A percentile compares a stretch with the other conserved stretches of the same genome.
Evolutionary conservation across 1,284 basidiomycete species (phyloP).

Genomic region (Jaminaea rosea): DNA sequence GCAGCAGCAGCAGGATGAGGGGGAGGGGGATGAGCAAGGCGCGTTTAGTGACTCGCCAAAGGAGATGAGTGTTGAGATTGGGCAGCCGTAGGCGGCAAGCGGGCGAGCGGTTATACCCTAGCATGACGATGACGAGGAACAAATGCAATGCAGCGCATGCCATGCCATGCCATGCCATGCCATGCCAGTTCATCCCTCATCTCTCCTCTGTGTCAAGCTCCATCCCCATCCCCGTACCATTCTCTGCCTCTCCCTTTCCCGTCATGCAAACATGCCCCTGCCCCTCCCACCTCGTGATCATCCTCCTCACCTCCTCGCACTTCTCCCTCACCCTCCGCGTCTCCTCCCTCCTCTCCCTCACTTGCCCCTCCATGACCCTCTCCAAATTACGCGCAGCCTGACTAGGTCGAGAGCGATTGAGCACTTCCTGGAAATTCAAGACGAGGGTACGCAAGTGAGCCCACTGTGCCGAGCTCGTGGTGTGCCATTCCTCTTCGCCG

Average conservation of each 20-base stretch:
- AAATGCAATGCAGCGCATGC: too few relatives aligned
- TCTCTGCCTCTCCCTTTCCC: neutral
- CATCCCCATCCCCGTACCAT: neutral
- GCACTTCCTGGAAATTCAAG: neutral
- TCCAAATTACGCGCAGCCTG: neutral
- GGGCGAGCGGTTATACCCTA: too few relatives aligned
- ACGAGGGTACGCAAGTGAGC: neutral
- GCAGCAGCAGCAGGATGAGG: too few relatives aligned
- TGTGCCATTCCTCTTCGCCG: neutral
- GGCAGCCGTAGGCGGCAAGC: too few relatives aligned
- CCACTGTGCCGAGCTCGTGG: neutral
- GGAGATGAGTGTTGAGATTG: too few relatives aligned
- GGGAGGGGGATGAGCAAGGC: too few relatives aligned
- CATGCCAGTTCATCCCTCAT: neutral
- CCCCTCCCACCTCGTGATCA: neutral
- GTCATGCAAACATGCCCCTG: neutral
- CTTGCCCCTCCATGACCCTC: neutral
- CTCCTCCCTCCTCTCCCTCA: neutral
- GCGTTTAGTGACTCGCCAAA: too few relatives aligned
- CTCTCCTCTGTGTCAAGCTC: neutral
- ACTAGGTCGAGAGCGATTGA: neutral
- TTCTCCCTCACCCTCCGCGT: neutral
- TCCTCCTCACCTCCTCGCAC: neutral
- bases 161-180: too few relatives aligned
- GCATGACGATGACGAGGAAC: too few relatives aligned